phyloP scores from a whole-genome alignment of 2,329 filamentous ascomycete species.

The Cordyceps farinosa region DNA sequence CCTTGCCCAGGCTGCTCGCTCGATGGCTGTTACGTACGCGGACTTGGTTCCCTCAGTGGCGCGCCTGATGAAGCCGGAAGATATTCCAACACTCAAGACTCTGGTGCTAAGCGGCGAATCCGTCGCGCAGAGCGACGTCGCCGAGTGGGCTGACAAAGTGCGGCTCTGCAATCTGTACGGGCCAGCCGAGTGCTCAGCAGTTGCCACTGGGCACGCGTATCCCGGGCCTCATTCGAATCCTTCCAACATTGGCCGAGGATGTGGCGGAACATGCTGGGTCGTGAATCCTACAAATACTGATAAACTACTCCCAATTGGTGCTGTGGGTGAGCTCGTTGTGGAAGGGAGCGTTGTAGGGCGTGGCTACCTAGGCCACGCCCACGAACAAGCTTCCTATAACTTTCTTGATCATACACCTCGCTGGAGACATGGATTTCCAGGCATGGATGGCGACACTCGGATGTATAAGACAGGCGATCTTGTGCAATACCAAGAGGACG shows the following conservation, averaged over 20 bases:
- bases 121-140: background rate
- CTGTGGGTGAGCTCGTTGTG: slow-evolving; percentile 21
- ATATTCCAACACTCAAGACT: background rate
- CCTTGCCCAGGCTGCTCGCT: slow-evolving; percentile 14
- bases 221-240: background rate
- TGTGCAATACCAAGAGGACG: slow-evolving; percentile 30
- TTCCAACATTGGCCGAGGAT: slow-evolving; percentile 12
- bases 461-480: slow-evolving; percentile 25
- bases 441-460: background rate
- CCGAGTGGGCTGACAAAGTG: background rate
- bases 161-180: slow-evolving; percentile 8
- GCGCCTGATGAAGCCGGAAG: background rate
- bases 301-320: slow-evolving; percentile 17
- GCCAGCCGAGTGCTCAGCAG: background rate
- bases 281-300: slow-evolving; percentile 1
- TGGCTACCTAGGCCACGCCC: slow-evolving; percentile 17
- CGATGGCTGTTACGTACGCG: slow-evolving; percentile 14
- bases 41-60: slow-evolving; percentile 4
- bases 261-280: slow-evolving; percentile 7
- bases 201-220: background rate
- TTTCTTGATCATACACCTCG: background rate
- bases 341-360: slow-evolving; percentile 20
- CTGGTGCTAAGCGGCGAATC: slow-evolving; percentile 3
- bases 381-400: slow-evolving; percentile 23
- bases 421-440: background rate